Evolutionary conservation across 1,284 basidiomycete species (phyloP), one percentile per base, ranked within the genome.

Genomic region (Athelia psychrophila): DNA sequence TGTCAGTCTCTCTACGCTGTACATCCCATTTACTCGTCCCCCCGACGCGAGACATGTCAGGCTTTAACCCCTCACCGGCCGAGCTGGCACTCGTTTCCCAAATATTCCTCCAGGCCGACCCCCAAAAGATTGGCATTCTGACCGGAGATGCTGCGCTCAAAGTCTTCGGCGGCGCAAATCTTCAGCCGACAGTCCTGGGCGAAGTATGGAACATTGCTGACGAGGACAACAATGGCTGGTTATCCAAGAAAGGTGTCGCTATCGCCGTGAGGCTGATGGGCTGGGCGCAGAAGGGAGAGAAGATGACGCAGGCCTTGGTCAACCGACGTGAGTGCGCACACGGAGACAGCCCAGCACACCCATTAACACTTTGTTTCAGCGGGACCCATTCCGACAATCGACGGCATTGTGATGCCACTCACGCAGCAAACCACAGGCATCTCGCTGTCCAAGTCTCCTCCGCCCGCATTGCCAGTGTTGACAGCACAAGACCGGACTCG

Each of bases 131-230:
- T 49, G 91, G 91, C 20, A 81, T 93, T 54, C 75, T 96, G 63
- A 90, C 89, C 18, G 92, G 93, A 60, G 89, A 93, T 54, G 84
- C 88, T 59, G 93, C 92, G 36, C 85, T 95, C 65, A 83, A 81
- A 63, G 74, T 93, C 51, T 91, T 95, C 61, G 77, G 82, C 54
- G 86, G 91, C 51, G 86, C 92, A 44, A 88, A 88, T 60, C 80
- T 96, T 51, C 71, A 83, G 25, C 84, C 91, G 8, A 73, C 79
- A n/a, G 78, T 82, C 32, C 85, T 99, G 53, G 94, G 95, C 40
- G 91, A 97, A 74, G 88, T 99, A 60, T 99, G 97, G 96, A 81
- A 78, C 50, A 73, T 98, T 54, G 88, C 95, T 38, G 97, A 99
- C 75, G 87, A 89, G 48, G 88, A 93, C 44, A 95, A 97, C 75